phyloP scores from a whole-genome alignment of 306 rosid species.

The Sphenostylis stenocarpa region DNA sequence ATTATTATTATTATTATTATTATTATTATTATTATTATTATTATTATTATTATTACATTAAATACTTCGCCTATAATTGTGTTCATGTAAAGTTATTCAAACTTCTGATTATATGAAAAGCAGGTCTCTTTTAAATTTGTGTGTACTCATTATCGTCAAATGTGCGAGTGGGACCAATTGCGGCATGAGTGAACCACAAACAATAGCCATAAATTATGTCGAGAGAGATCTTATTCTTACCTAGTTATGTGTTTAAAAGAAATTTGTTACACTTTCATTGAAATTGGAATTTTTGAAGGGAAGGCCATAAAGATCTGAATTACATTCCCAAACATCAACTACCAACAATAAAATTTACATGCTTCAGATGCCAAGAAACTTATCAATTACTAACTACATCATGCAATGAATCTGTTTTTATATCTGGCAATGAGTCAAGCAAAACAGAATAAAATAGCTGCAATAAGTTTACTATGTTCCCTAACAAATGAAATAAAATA shows the following conservation, averaged over 20 bases:
- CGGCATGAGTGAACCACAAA: no score
- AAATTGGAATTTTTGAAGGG: not conserved
- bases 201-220: not conserved
- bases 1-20: no score
- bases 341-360: not conserved
- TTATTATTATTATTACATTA: no score
- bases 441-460: constrained; percentile 35
- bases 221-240: not conserved
- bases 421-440: constrained; percentile 45
- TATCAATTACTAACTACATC: not conserved
- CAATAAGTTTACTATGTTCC: constrained; percentile 34
- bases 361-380: not conserved
- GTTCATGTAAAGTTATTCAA: no score
- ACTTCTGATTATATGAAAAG: no score
- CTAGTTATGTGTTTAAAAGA: not conserved
- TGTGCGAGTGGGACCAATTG: not conserved
- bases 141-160: not conserved
- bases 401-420: constrained; percentile 9
- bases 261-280: not conserved
- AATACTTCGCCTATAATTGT: no score
- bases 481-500: constrained; percentile 28
- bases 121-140: no score
- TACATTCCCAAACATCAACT: not conserved
- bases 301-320: not conserved
- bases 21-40: no score